phyloP scores from a whole-genome alignment of 495 filamentous ascomycete genomes.

The Penicillium coffeae region DNA sequence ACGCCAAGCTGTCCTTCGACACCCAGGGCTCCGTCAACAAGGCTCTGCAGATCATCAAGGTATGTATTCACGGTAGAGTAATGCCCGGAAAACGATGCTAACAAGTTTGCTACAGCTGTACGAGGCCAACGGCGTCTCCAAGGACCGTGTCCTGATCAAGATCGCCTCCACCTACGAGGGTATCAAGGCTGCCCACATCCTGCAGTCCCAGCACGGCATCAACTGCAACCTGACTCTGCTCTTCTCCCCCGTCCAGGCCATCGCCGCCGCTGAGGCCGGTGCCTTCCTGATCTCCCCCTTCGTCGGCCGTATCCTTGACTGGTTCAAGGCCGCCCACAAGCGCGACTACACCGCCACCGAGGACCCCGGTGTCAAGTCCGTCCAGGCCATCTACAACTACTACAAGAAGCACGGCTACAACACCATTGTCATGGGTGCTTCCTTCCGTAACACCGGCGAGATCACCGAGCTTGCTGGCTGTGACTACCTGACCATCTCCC shows the following conservation, averaged over 20 bases:
- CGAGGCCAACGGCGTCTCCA: slow-evolving; percentile 82
- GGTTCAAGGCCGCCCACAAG: slow-evolving; percentile 96
- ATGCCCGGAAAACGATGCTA: slow-evolving; percentile 10
- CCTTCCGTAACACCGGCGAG: slow-evolving; percentile 92
- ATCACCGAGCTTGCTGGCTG: slow-evolving; percentile 97
- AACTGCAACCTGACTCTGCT: slow-evolving; percentile 99
- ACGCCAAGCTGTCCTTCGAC: slow-evolving; percentile 95
- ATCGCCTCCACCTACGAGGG: slow-evolving; percentile 74
- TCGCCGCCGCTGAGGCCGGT: slow-evolving; percentile 92
- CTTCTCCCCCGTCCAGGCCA: slow-evolving; percentile 95
- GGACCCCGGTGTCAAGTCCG: slow-evolving; percentile 95
- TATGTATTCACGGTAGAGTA: slow-evolving; percentile 51
- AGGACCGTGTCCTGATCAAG: slow-evolving; percentile 76
- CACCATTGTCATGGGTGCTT: slow-evolving; percentile 99
- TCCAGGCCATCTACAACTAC: slow-evolving; percentile 98
- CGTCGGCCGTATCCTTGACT: slow-evolving; percentile 98
- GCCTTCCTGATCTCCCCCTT: slow-evolving; percentile 99
- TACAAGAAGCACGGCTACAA: slow-evolving; percentile 99
- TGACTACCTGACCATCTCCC: slow-evolving; percentile 98
- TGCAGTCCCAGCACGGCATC: slow-evolving; percentile 88
- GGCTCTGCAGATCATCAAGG: slow-evolving; percentile 94
- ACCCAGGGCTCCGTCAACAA: slow-evolving; percentile 89
- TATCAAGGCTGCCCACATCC: slow-evolving; percentile 93
- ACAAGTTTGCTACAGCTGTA: slow-evolving; percentile 69
- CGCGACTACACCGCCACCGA: slow-evolving; percentile 84